Evolutionary conservation across 2,329 filamentous ascomycete genomes (phyloP).

Genomic region (Penicillium polonicum): DNA sequence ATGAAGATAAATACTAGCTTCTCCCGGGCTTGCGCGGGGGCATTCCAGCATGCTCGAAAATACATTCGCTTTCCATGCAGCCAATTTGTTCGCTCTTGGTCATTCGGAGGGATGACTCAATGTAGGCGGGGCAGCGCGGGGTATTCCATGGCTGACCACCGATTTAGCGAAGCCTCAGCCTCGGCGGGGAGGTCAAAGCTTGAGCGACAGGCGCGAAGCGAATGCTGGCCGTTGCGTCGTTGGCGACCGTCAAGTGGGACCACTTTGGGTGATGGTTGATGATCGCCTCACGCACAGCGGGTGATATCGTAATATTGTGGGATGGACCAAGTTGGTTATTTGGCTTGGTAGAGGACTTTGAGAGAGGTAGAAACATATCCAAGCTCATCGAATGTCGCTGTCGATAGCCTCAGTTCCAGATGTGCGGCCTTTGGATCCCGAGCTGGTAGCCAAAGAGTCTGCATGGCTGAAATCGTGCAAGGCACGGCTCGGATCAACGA

Average conservation of each 20-base stretch:
- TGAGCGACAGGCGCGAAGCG: not conserved
- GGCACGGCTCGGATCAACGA: constrained; percentile 22
- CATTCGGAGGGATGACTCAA: not conserved
- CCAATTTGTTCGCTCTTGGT: not conserved
- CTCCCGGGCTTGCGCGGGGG: not conserved
- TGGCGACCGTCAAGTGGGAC: not conserved
- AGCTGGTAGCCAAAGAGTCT: constrained; percentile 14
- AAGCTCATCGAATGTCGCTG: not conserved
- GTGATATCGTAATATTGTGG: not conserved
- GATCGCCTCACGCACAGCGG: not conserved
- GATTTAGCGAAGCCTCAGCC: not conserved
- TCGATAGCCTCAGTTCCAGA: constrained; percentile 19
- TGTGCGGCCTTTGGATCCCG: constrained; percentile 15
- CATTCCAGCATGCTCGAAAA: not conserved
- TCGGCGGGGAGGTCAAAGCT: not conserved
- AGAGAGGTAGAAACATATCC: not conserved
- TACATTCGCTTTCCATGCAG: not conserved
- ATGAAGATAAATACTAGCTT: not conserved
- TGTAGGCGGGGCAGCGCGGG: not conserved
- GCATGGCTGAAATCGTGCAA: constrained; percentile 16
- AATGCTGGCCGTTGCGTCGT: not conserved
- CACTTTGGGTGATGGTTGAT: not conserved
- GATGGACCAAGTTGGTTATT: not conserved
- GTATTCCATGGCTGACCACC: not conserved
- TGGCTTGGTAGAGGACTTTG: not conserved